Conservation (phyloP, 257 asterid species). For the Solanum virginianum region DNA sequence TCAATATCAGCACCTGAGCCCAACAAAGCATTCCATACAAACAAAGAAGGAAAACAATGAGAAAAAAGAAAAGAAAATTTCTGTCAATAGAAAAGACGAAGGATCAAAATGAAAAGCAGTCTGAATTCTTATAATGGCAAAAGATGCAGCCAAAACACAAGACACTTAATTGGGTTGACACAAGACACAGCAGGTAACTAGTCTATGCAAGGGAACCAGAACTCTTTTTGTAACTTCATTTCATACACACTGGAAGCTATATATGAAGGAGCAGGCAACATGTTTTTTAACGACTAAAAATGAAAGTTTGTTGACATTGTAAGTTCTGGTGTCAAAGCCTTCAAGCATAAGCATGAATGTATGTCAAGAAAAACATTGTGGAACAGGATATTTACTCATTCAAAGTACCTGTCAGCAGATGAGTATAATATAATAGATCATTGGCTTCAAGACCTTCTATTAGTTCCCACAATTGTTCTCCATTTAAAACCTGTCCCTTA, state of each 20-base stretch:
- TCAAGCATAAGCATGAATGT: background rate
- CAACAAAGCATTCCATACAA: background rate
- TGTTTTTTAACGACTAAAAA: background rate
- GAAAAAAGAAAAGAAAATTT: background rate
- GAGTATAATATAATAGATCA: conserved; percentile 74
- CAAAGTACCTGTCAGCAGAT: conserved; percentile 76
- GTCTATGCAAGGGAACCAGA: background rate
- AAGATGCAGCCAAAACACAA: background rate
- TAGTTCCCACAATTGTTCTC: conserved; percentile 92
- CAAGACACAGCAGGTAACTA: background rate
- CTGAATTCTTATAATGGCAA: background rate
- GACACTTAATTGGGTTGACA: background rate
- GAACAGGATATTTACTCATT: background rate
- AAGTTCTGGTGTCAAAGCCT: background rate
- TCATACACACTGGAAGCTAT: background rate
- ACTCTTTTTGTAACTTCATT: background rate
- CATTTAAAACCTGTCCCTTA: conserved; percentile 96
- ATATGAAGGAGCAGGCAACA: background rate
- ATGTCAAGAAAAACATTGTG: background rate
- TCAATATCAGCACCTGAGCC: conserved; percentile 1
- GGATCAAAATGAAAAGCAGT: background rate
- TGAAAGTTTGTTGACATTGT: background rate
- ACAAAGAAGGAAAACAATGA: background rate
- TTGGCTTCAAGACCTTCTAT: conserved; percentile 91
- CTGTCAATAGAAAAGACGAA: background rate